phyloP scores from a whole-genome alignment of 257 asterid species.

The Solanum virginianum region DNA sequence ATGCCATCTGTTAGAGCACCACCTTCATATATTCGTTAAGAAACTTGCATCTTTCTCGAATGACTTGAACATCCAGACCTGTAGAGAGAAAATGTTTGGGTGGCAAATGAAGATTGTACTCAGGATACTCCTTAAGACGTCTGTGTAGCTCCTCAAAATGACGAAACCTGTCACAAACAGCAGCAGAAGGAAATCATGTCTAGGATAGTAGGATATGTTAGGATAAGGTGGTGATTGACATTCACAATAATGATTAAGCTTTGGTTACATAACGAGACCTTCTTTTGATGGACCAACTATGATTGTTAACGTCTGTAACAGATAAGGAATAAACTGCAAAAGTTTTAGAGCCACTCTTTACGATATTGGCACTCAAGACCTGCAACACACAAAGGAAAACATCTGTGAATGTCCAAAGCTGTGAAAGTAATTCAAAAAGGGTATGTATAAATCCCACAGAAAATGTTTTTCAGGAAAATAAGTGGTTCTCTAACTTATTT shows the following conservation, averaged over 20 bases:
- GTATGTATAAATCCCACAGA: background rate
- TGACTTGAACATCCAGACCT: conserved; percentile 63
- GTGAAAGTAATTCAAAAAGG: background rate
- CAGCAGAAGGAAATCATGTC: background rate
- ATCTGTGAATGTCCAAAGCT: background rate
- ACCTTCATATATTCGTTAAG: conserved; percentile 95
- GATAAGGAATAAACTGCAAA: conserved; percentile 81
- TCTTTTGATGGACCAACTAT: conserved; percentile 96
- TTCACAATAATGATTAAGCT: background rate
- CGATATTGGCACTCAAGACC: conserved; percentile 84
- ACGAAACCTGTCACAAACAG: conserved; percentile 49
- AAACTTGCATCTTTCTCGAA: conserved; percentile 82
- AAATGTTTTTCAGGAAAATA: background rate
- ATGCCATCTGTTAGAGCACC: conserved; percentile 4
- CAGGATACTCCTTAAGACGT: conserved; percentile 85
- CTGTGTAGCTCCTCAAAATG: conserved; percentile 98
- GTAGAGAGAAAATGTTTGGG: conserved; percentile 95
- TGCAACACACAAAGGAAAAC: conserved; percentile 24
- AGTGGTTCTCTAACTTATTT: background rate
- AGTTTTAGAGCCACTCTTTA: conserved; percentile 85
- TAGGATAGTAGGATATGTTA: background rate
- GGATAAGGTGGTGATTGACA: background rate
- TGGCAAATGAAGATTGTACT: conserved; percentile 91
- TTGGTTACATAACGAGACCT: conserved; percentile 35
- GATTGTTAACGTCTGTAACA: conserved; percentile 65